Evolutionary conservation across 164 flowering plant species (phyloP), one percentile per base, ranked within the genome.

Genomic region (Hamamelis virginiana): DNA sequence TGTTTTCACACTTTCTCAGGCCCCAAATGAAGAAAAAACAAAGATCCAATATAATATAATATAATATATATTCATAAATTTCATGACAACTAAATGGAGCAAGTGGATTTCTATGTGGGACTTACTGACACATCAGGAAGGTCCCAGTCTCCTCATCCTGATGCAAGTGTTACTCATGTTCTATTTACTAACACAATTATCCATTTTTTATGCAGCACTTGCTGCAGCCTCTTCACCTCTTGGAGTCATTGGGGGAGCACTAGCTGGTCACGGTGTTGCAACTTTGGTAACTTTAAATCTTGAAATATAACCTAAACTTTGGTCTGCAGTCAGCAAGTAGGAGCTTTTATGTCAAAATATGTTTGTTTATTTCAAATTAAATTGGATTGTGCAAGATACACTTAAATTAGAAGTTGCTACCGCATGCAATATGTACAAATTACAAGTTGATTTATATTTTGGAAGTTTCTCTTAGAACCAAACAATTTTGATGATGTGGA

Each of bases 221-320:
- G 93, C 99, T 74, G 99, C 99, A 53, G 97, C 99, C 68, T 90
- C 99, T 65, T 95, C 99, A 14, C 97, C 99, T 61, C 89, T 92
- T 69, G 99, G 99, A 79, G 97, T 95, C 76, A 82, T 92, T 65
- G 97, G 82, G 1, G 99, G 99, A 72, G 90, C 99, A 72, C 75
- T 92, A 52, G 99, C 93, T 66, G 98, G 99, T 71, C 97, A 95
- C 80, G 96, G 92, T 62, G 86, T 74, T 28, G 99, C 99, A 69
- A 92, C 99, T 66, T 69, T 95, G 97, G 99, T 95, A 88, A 76
- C 41, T 57, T 51, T 41, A 65, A n/a, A 62, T 59, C 59, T 63
- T 48, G 14, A 21, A 12, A 64, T 11, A 50, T 1, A 67, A 16
- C 22, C 16, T 57, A 6, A 41, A 22, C 21, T 6, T 33, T 59